These are phyloP conservation scores for Fusarium sp. DNA, from an alignment of 2,329 filamentous ascomycete genomes.

Conservation along the genomic window DNA sequence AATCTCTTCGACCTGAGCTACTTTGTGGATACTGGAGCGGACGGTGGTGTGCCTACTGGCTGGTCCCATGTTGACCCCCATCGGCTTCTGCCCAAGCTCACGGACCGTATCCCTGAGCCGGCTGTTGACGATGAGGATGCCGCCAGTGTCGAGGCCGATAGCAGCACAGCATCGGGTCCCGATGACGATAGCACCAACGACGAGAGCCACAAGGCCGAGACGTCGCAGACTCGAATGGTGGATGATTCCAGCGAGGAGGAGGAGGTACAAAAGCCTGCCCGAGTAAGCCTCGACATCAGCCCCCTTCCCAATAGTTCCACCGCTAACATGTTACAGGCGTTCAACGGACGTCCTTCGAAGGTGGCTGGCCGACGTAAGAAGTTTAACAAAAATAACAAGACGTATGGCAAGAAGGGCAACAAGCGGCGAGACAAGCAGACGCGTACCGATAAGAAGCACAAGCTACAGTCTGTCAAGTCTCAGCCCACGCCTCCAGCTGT, in stretches of 20 bases:
- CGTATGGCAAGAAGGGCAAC: constrained; percentile 58
- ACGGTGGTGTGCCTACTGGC: constrained; percentile 71
- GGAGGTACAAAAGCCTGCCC: constrained; percentile 47
- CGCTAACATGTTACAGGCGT: constrained; percentile 21
- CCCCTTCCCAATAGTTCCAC: neutral
- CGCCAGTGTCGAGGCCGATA: constrained; percentile 58
- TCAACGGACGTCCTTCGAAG: constrained; percentile 40
- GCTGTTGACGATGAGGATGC: constrained; percentile 56
- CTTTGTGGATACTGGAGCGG: constrained; percentile 57
- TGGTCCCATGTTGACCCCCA: constrained; percentile 69
- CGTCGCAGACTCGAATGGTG: constrained; percentile 61
- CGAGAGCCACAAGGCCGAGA: constrained; percentile 49
- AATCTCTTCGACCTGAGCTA: constrained; percentile 81
- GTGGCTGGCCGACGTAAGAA: constrained; percentile 56
- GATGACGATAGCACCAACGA: constrained; percentile 64
- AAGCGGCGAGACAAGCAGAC: constrained; percentile 57
- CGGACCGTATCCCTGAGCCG: constrained; percentile 55
- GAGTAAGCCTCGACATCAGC: constrained; percentile 37
- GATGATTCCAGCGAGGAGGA: constrained; percentile 67
- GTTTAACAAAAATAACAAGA: constrained; percentile 56
- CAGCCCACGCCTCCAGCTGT: constrained; percentile 51
- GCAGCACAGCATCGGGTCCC: constrained; percentile 57
- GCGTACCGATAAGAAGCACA: constrained; percentile 50
- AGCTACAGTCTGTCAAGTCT: constrained; percentile 45
- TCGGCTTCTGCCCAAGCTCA: constrained; percentile 63